Base-by-base conservation (phyloP, 2,329 filamentous ascomycete genomes). In the Exophiala calicioides region DNA sequence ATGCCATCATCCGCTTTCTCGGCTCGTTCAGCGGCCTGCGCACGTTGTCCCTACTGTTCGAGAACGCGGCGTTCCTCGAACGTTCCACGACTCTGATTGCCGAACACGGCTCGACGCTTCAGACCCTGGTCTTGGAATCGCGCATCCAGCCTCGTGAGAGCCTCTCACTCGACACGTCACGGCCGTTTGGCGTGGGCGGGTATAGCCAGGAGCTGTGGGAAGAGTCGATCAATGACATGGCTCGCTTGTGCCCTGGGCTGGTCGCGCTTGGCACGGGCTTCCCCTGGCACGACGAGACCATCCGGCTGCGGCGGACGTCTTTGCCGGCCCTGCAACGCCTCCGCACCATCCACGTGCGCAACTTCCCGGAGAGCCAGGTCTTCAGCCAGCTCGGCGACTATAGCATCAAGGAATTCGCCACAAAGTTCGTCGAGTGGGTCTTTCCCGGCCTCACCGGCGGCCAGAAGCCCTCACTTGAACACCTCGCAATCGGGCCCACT, bases 141-240 rank as follows among this genome's bases (percentile, higher is more conserved):
- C 52, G 58, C 29, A 57, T 58, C 31, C 56, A 59, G 24, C 55
- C 58, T 8, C 58, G 58, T n/a, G 54, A 58, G 21, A 46, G 52
- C 31, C 46, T 60, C 6, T 33, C 49, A 15, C 30, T 57, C 12
- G 57, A 60, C 37, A 59, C 58, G 6, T 59, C 55, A 19, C 52
- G 56, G 3, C 57, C 58, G 3, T 58, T 59, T 32, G 58, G 57
- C 8, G 40, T 50, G 3, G 57, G 55, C n/a, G 57, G 57, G 15
- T 59, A 57, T 43, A 52, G 36, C 29, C 55, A 59, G 20, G 55
- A 57, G n/a, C 34, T 60, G 9, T 60, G 58, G 58, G 53, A 53
- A 34, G 52, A 55, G 15, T 43, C 50, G 6, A 55, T 59, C 26
- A 47, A 55, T 27, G 58, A 60, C 33, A 57, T 58, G 16, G 55